Evolutionary conservation across 2,329 filamentous ascomycete genomes (phyloP).

Genomic region (Penicillium sp.): DNA sequence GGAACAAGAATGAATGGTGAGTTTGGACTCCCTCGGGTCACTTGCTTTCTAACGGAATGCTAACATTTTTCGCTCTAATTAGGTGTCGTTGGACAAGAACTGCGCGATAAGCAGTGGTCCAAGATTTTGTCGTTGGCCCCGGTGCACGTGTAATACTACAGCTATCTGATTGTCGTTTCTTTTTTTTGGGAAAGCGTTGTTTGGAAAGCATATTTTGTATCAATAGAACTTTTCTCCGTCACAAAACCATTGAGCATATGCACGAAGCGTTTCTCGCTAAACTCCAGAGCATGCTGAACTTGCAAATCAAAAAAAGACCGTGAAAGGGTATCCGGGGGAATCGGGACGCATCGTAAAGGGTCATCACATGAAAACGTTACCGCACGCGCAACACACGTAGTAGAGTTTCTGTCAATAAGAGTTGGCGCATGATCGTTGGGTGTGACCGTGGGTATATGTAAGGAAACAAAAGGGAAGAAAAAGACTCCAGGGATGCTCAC

Average conservation of each 20-base stretch:
- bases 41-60: neutral
- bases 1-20: slow-evolving; percentile 84
- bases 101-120: slow-evolving; percentile 93
- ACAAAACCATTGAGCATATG: neutral
- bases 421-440: slow-evolving; percentile 15
- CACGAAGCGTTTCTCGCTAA: slow-evolving; percentile 4
- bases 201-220: slow-evolving; percentile 33
- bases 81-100: slow-evolving; percentile 82
- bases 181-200: slow-evolving; percentile 25
- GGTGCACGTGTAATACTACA: slow-evolving; percentile 62
- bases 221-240: slow-evolving; percentile 25
- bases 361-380: slow-evolving; percentile 69
- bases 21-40: neutral
- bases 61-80: slow-evolving; percentile 22
- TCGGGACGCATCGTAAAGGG: slow-evolving; percentile 19
- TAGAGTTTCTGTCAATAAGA: slow-evolving; percentile 71
- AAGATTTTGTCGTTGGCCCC: slow-evolving; percentile 97
- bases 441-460: neutral
- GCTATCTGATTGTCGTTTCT: neutral
- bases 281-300: slow-evolving; percentile 16
- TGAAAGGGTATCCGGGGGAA: slow-evolving; percentile 32
- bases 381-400: slow-evolving; percentile 92
- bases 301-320: slow-evolving; percentile 12
- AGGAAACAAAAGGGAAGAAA: neutral
- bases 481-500: slow-evolving; percentile 54